A percentile compares a stretch with the other conserved stretches of the same genome.
phyloP scores from a whole-genome alignment of 208 protist genomes.

The Acanthamoeba royreba region DNA sequence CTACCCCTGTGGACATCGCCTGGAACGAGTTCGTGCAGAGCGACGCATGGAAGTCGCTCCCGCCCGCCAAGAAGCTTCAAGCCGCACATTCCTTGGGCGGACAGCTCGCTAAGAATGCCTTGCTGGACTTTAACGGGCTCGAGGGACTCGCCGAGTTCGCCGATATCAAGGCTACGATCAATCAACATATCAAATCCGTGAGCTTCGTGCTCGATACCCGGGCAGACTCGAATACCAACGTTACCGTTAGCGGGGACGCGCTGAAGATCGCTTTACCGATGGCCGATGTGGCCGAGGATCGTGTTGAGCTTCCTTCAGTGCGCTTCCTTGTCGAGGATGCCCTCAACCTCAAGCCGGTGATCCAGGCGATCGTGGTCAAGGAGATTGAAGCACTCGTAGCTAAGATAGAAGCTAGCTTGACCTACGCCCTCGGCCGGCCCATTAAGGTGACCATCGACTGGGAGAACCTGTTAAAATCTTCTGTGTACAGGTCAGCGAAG shows the following conservation, averaged over 20 bases:
- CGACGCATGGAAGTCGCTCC: background rate
- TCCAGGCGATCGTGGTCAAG: background rate
- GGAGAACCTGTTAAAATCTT: background rate
- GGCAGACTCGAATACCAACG: background rate
- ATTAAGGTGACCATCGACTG: background rate
- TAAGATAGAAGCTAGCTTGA: background rate
- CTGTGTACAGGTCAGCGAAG: background rate
- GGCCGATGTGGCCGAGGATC: background rate
- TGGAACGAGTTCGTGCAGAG: background rate
- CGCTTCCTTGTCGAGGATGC: background rate
- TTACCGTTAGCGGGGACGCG: background rate
- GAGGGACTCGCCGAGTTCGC: background rate
- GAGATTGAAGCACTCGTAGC: background rate
- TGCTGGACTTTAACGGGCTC: background rate
- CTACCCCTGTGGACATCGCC: background rate
- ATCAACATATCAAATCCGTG: background rate
- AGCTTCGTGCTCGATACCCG: background rate
- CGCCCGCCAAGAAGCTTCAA: background rate
- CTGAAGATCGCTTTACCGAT: background rate
- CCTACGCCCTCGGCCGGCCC: background rate
- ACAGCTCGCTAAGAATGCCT: background rate
- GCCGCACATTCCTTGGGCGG: background rate
- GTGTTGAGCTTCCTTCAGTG: background rate
- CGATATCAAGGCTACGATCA: background rate
- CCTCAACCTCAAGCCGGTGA: background rate